These are phyloP conservation scores for Ophiocytium majus DNA, from an alignment of 352 stramenopile species.

Conservation along the genomic window DNA sequence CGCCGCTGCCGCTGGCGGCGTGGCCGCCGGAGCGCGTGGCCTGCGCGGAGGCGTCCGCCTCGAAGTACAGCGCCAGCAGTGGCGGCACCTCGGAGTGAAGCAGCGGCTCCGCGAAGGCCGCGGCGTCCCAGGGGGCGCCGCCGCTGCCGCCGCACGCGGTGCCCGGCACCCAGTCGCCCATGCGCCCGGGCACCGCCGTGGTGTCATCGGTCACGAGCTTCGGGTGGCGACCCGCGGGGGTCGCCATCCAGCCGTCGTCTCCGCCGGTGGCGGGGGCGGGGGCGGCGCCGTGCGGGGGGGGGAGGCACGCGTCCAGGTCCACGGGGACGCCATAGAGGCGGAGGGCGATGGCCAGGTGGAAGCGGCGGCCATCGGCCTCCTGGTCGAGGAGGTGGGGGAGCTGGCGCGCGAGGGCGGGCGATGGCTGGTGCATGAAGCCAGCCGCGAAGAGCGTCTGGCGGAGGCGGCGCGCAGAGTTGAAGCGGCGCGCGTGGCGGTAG, in stretches of 20 bases:
- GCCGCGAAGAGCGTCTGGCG: not conserved
- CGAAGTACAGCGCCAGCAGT: conserved; percentile 37
- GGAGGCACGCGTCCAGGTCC: not conserved
- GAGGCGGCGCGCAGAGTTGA: not conserved
- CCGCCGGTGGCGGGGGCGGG: no score
- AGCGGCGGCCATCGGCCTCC: conserved; percentile 34
- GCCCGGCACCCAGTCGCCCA: not conserved
- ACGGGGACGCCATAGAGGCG: not conserved
- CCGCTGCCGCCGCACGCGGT: not conserved
- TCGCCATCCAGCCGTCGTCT: not conserved
- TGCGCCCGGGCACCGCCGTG: not conserved
- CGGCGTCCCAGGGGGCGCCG: conserved; percentile 23
- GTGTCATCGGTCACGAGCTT: not conserved
- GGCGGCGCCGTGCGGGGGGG: no score
- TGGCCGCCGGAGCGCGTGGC: not conserved
- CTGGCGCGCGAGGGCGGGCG: not conserved
- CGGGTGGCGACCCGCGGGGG: not conserved
- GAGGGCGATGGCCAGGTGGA: not conserved
- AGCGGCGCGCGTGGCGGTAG: conserved; percentile 26
- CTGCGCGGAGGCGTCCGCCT: conserved; percentile 30
- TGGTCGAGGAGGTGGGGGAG: conserved; percentile 47
- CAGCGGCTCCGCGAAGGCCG: conserved; percentile 26
- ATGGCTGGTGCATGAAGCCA: conserved; percentile 8
- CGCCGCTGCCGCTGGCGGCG: not conserved
- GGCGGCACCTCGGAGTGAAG: conserved; percentile 28